These are phyloP conservation scores for Aegilops sharonensis DNA, from an alignment of 176 grass and related monocot species.

Conservation along the genomic window DNA sequence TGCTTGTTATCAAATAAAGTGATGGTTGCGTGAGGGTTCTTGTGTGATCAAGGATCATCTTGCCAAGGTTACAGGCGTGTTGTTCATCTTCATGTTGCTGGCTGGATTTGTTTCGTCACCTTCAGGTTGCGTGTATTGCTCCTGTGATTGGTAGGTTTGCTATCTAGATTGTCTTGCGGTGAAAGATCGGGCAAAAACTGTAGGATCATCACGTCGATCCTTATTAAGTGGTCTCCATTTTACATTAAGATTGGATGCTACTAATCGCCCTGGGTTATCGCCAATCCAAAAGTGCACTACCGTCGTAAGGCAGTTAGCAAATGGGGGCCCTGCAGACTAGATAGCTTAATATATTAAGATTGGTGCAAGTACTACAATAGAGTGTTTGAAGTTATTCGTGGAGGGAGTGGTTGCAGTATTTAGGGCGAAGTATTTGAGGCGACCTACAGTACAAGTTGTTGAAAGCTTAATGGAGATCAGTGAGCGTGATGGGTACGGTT, in stretches of 20 bases:
- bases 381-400: background rate
- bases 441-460: background rate
- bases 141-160: background rate
- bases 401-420: background rate
- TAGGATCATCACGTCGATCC: background rate
- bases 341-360: no score
- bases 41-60: background rate
- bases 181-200: background rate
- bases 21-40: background rate
- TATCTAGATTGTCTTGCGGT: background rate
- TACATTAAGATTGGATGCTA: no score
- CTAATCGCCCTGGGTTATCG: no score
- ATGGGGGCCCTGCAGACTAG: no score
- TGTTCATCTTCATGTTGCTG: background rate
- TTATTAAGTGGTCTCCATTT: background rate
- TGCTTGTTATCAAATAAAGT: no score
- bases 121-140: background rate
- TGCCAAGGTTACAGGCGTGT: background rate
- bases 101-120: background rate
- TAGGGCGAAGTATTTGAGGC: background rate
- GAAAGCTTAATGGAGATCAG: no score
- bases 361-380: background rate
- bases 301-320: no score
- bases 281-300: no score
- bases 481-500: no score